These are phyloP conservation scores for Lablab purpureus DNA, from an alignment of 306 rosid genomes.

Conservation along the genomic window DNA sequence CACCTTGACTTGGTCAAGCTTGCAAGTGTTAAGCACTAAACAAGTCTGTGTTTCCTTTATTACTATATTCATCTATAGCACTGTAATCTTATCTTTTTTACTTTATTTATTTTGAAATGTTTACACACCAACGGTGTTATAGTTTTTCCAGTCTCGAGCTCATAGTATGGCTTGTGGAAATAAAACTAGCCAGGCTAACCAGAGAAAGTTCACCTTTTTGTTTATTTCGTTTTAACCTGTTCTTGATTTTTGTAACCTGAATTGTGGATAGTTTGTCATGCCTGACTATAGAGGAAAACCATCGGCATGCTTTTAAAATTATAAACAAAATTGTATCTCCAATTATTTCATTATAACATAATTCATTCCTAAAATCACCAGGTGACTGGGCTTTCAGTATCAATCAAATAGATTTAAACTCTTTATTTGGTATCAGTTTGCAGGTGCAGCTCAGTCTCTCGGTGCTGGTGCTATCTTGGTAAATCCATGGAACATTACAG, in stretches of 20 bases:
- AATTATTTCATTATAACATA: background rate
- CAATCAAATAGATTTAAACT: constrained; percentile 40
- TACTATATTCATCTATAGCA: background rate
- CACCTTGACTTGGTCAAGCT: background rate
- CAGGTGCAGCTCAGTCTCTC: constrained; percentile 99
- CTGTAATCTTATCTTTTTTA: background rate
- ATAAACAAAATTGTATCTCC: background rate
- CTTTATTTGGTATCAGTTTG: constrained; percentile 70
- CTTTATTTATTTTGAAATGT: background rate
- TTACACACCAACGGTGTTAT: too few relatives aligned
- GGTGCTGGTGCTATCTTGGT: constrained; percentile 98
- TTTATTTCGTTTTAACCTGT: too few relatives aligned
- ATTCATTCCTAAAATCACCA: constrained; percentile 13
- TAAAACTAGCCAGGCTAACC: too few relatives aligned
- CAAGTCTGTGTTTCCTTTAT: background rate
- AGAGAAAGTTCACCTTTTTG: too few relatives aligned
- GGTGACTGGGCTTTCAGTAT: constrained; percentile 15
- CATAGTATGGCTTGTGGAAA: too few relatives aligned
- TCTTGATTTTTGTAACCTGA: too few relatives aligned
- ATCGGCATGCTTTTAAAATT: too few relatives aligned
- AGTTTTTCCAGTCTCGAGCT: too few relatives aligned
- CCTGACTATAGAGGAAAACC: too few relatives aligned
- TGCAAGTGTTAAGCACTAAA: background rate
- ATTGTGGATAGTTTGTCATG: too few relatives aligned
- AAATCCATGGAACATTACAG: constrained; percentile 96